A percentile compares a stretch with the other conserved stretches of the same genome.
Conservation (phyloP, 1,284 basidiomycete genomes). For the Cutaneotrichosporon spelunceum region DNA sequence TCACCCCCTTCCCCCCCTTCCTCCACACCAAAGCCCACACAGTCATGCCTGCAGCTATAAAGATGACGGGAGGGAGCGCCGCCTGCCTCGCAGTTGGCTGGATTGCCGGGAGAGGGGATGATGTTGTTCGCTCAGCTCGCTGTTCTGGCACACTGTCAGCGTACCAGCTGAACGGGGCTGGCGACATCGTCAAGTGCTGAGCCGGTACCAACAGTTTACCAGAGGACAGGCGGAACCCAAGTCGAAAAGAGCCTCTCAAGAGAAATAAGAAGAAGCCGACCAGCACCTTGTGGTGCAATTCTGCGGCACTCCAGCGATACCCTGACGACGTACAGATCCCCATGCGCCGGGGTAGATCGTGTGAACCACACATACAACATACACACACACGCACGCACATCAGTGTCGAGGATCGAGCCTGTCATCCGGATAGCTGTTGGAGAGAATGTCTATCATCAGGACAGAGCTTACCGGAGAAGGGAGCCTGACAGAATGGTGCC, state of each 20-base stretch:
- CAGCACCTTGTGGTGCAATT: no score
- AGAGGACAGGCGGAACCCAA: conserved; percentile 2
- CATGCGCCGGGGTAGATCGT: no score
- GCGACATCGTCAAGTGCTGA: not conserved
- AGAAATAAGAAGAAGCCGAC: not conserved
- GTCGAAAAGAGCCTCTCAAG: not conserved
- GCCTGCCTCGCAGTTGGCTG: not conserved
- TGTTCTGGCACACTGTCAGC: not conserved
- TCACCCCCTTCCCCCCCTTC: not conserved
- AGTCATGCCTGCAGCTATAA: not conserved
- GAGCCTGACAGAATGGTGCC: no score
- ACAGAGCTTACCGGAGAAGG: no score
- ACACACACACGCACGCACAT: no score
- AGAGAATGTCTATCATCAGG: no score
- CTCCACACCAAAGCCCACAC: no score
- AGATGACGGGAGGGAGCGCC: not conserved
- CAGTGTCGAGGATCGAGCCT: no score
- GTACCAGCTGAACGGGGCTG: not conserved
- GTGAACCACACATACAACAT: no score
- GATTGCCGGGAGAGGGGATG: not conserved
- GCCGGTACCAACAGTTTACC: not conserved
- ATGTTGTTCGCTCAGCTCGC: not conserved
- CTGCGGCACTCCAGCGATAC: no score
- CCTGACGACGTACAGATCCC: no score
- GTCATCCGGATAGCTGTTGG: no score